Base-by-base conservation (phyloP, 176 grass and related monocot genomes). In the Alloteropsis semialata region DNA sequence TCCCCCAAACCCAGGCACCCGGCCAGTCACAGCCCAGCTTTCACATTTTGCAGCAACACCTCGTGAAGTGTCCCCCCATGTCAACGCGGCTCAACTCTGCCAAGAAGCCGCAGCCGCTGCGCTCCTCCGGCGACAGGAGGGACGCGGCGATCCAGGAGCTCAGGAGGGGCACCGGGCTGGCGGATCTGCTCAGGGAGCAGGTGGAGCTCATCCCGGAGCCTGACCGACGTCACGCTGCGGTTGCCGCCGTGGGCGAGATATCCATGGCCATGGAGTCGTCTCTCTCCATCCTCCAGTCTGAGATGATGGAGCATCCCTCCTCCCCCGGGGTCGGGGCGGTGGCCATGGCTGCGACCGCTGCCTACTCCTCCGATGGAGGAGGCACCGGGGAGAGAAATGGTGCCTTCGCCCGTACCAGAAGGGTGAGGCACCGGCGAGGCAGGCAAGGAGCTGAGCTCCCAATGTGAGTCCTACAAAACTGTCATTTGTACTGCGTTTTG, bases 251-350 rank as follows among this genome's bases (percentile, higher is more conserved):
- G 43, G 41, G 53, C 62, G 43, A 81, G 28, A 70, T 89, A n/a
- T 51, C 82, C 43, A 62, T 39, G 33, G 70, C 70, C 15, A 46
- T 81, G 10, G 44, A 38, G 28, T 89, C 87, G 29, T 89, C 77
- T 33, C 82, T 89, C 54, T 70, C n/a, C 42, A 72, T 81, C 25
- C 87, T 89, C 70, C 82, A 69, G 87, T 85, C 62, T 4, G 62
- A 76, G 75, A 88, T 42, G 75, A 88, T 42, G 15, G 81, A 79
- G 29, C 66, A 82, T 37, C 55, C 46, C 37, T 78, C 54, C 65
- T 65, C 58, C 65, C 45, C 67, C 13, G 48, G 55, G 4, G 28
- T 8, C 6, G 38, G 49, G 11, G 14, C 11, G 1, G 4, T 36
- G 22, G 54, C 30, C 51, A 18, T 68, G 70, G 53, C 61, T 15